Conservation (phyloP, 1,284 basidiomycete genomes). For the Puccinia hordei region DNA sequence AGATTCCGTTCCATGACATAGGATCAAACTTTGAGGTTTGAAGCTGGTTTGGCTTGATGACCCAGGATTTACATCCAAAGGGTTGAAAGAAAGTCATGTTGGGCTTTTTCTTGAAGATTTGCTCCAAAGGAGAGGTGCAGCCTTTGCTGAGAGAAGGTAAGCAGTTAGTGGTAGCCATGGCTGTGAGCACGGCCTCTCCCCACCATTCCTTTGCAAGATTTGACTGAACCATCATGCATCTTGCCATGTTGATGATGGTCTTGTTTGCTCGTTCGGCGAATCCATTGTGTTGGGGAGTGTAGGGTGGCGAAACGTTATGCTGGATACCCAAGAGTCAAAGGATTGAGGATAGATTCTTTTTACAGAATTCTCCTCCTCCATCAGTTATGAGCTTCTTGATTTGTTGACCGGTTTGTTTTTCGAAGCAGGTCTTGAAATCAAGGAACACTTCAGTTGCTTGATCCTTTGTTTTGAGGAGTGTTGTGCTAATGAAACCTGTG, state of each 20-base stretch:
- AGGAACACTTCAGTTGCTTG: background rate
- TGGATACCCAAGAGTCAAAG: background rate
- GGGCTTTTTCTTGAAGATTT: background rate
- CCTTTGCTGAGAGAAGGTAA: background rate
- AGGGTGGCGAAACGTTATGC: background rate
- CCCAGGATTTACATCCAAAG: background rate
- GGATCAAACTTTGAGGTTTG: background rate
- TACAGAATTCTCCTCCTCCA: slow-evolving; percentile 2
- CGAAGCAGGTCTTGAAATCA: background rate
- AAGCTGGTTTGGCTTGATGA: background rate
- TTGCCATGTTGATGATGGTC: background rate
- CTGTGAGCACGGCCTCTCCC: background rate
- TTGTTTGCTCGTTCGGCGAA: slow-evolving; percentile 3
- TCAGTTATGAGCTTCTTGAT: background rate
- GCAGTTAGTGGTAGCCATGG: background rate
- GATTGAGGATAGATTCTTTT: too few relatives aligned
- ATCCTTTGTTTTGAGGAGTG: background rate
- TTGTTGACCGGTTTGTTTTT: background rate
- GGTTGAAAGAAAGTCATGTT: background rate
- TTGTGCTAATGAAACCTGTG: background rate
- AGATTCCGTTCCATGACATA: background rate
- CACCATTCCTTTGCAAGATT: background rate
- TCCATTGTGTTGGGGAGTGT: slow-evolving; percentile 10
- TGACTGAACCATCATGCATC: background rate
- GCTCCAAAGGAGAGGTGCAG: background rate